phyloP scores from a whole-genome alignment of 2,329 filamentous ascomycete genomes.

The Fusarium kyushuense region DNA sequence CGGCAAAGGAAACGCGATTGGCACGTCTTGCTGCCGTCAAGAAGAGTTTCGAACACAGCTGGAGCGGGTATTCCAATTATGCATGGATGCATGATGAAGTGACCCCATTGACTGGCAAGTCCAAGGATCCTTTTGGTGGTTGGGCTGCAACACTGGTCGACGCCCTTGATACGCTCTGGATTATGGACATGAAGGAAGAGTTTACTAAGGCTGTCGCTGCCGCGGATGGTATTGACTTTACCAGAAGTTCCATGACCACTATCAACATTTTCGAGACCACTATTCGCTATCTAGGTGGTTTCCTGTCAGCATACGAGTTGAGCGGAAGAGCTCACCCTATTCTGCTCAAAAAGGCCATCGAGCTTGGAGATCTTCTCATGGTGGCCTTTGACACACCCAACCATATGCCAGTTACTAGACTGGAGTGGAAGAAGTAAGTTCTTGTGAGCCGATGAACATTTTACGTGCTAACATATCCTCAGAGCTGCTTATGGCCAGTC shows the following conservation, averaged over 20 bases:
- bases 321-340: slow-evolving; percentile 61
- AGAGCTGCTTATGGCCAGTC: slow-evolving; percentile 44
- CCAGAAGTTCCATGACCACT: slow-evolving; percentile 56
- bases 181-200: slow-evolving; percentile 73
- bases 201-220: slow-evolving; percentile 71
- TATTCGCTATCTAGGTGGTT: slow-evolving; percentile 75
- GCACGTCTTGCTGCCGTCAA: slow-evolving; percentile 59
- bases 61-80: slow-evolving; percentile 69
- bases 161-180: slow-evolving; percentile 75
- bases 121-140: slow-evolving; percentile 69
- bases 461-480: slow-evolving; percentile 21
- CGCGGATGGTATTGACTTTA: slow-evolving; percentile 69
- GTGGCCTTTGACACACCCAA: slow-evolving; percentile 75
- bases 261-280: slow-evolving; percentile 77
- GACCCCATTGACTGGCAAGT: slow-evolving; percentile 63
- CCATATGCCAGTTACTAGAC: slow-evolving; percentile 64
- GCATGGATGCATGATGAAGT: slow-evolving; percentile 75
- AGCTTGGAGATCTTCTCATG: slow-evolving; percentile 72
- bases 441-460: neutral
- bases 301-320: slow-evolving; percentile 74
- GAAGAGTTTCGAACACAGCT: slow-evolving; percentile 66
- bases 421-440: slow-evolving; percentile 48
- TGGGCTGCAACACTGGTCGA: slow-evolving; percentile 75
- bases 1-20: slow-evolving; percentile 50
- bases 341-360: slow-evolving; percentile 70